Evolutionary conservation across 2,329 filamentous ascomycete species (phyloP).

Genomic region (Orbilia brochopaga): DNA sequence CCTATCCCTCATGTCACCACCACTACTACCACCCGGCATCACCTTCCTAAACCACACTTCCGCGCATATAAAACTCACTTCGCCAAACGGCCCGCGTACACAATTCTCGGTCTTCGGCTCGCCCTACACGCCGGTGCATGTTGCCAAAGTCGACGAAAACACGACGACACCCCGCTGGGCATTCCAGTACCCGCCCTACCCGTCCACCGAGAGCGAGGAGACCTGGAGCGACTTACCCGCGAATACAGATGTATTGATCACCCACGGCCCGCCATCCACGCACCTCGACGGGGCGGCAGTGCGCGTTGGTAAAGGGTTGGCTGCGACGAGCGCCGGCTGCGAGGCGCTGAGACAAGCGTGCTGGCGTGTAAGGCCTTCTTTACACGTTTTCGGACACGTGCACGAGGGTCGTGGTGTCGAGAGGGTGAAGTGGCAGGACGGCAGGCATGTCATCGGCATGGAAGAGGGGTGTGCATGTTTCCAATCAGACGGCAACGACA

Average conservation of each 20-base stretch:
- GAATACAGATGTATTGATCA: constrained; percentile 70
- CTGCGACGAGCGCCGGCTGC: constrained; percentile 64
- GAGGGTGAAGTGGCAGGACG: constrained; percentile 67
- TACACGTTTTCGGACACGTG: constrained; percentile 75
- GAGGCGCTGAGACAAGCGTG: constrained; percentile 66
- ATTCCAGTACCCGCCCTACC: constrained; percentile 59
- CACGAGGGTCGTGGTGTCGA: constrained; percentile 71
- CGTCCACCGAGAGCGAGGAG: constrained; percentile 8
- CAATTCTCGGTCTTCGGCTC: constrained; percentile 73
- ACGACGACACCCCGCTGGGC: constrained; percentile 27
- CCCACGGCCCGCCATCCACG: constrained; percentile 70
- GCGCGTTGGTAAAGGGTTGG: constrained; percentile 54
- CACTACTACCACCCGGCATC: constrained; percentile 60
- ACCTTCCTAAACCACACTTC: constrained; percentile 70
- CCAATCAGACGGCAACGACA: constrained; percentile 10
- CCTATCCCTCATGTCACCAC: constrained; percentile 61
- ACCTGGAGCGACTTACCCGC: constrained; percentile 62
- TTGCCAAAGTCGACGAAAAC: constrained; percentile 16
- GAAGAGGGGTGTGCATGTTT: constrained; percentile 39
- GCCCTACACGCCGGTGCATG: constrained; percentile 66
- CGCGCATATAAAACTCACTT: constrained; percentile 61
- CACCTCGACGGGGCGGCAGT: constrained; percentile 63
- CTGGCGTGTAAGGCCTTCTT: constrained; percentile 67
- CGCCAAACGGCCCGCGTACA: constrained; percentile 61
- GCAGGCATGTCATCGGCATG: constrained; percentile 48